Percentiles rank a stretch among this genome's conserved stretches.
phyloP scores from a whole-genome alignment of 1,284 basidiomycete species.

The Sparassis latifolia region DNA sequence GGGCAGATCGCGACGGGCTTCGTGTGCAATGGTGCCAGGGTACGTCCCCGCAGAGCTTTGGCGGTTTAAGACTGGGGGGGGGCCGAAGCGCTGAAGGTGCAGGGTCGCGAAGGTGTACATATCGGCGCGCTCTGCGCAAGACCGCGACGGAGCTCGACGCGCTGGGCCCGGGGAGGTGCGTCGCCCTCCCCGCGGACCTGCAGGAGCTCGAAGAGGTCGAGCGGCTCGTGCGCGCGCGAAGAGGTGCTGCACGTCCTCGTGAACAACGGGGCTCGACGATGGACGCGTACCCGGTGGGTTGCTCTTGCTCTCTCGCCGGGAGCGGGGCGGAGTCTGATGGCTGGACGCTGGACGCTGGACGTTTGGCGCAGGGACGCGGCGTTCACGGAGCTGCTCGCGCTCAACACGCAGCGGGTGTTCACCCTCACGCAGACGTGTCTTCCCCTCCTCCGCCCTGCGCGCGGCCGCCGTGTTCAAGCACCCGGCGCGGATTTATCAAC shows the following conservation, averaged over 20 bases:
- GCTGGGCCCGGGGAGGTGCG: slow-evolving; percentile 50
- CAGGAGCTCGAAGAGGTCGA: slow-evolving; percentile 54
- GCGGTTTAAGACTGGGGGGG: no score
- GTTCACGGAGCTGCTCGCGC: slow-evolving; percentile 54
- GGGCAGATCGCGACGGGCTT: slow-evolving; percentile 60
- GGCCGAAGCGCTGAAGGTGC: neutral
- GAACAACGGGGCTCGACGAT: slow-evolving; percentile 61
- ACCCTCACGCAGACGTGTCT: slow-evolving; percentile 63
- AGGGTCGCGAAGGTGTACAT: slow-evolving; percentile 37
- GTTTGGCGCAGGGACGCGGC: slow-evolving; percentile 37
- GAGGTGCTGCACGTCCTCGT: slow-evolving; percentile 53
- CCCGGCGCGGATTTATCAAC: slow-evolving; percentile 57
- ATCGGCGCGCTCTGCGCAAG: slow-evolving; percentile 49
- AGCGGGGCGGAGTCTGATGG: neutral
- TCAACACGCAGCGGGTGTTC: slow-evolving; percentile 68
- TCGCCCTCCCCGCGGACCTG: slow-evolving; percentile 56
- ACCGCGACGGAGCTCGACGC: slow-evolving; percentile 52
- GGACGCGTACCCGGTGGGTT: slow-evolving; percentile 47
- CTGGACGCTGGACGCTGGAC: neutral
- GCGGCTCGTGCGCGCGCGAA: slow-evolving; percentile 45
- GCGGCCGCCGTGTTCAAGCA: slow-evolving; percentile 33
- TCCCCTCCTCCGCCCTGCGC: slow-evolving; percentile 51
- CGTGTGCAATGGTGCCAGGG: slow-evolving; percentile 60
- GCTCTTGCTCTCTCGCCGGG: neutral
- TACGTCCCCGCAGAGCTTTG: slow-evolving; percentile 14